Evolutionary conservation across 257 asterid species (phyloP), one percentile per base, ranked within the genome.

Genomic region (Scutellaria baicalensis): DNA sequence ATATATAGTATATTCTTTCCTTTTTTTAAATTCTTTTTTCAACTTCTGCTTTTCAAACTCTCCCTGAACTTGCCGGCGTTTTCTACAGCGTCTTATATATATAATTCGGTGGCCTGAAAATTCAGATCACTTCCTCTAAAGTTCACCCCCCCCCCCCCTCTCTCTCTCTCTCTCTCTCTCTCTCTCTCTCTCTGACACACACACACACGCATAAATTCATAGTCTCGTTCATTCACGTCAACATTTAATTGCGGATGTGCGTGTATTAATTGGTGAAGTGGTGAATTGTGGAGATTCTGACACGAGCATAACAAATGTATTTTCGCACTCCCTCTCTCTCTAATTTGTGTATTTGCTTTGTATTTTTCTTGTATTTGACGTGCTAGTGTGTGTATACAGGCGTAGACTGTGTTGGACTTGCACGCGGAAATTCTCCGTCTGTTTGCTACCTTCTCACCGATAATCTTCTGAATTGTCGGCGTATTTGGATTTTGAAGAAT

Each of bases 241-340:
- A 49, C 81, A 76, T 66, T 76, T 56, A 73, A 59, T 80, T 68
- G 44, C 66, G 36, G 78, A 76, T 76, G 27, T 69, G 79, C 68
- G 74, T 18, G 70, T 43, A 71, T 72, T 76, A 52, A 72, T 72
- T 69, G 81, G 56, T 72, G 75, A 18, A 70, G 69, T 71, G 74
- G 71, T 80, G 79, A 77, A 80, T 76, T 80, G 17, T 59, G 78
- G 62, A 80, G 85, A 77, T 73, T 77, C 81, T 80, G 72, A 64
- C 82, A 51, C 70, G 35, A 56, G 61, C 79, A 42, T 33, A 64
- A 14, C 60, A 39, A 75, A 20, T 71, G 84, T 75, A 77, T 43
- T 49, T 13, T 20, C 73, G 9, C 47, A 55, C 12, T 44, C 38
- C 72, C 40, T 63, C 20, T 69, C 76, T 58, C 69, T 58, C 52